Conservation (phyloP, 352 stramenopile species). For the Saprolegnia parasitica region DNA sequence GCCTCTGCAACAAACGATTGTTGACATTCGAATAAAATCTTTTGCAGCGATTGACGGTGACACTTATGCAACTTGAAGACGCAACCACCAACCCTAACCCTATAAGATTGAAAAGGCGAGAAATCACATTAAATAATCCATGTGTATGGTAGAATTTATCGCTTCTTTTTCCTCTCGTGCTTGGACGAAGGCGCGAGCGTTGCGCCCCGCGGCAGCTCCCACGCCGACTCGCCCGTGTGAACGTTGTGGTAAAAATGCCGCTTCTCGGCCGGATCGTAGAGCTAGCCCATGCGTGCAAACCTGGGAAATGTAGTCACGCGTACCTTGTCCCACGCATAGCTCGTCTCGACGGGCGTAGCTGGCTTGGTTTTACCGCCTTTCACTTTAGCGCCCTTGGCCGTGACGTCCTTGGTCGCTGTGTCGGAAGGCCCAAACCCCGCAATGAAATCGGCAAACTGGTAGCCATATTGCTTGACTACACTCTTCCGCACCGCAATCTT, state of each 20-base stretch:
- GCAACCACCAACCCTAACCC: no score
- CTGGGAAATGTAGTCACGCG: not conserved
- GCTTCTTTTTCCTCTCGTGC: no score
- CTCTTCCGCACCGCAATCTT: slow-evolving; percentile 17
- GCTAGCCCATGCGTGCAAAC: not conserved
- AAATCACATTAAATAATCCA: no score
- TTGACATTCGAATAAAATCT: no score
- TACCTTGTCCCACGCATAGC: slow-evolving; percentile 16
- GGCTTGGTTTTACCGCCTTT: not conserved
- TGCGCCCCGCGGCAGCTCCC: slow-evolving; percentile 7
- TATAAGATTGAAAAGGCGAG: no score
- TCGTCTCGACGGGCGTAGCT: not conserved
- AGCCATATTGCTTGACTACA: slow-evolving; percentile 27
- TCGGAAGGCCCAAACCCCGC: not conserved
- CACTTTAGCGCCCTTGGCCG: not conserved
- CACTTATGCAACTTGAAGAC: no score
- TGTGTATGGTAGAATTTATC: no score
- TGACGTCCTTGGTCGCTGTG: not conserved
- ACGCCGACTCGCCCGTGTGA: slow-evolving; percentile 21
- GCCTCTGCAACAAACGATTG: no score
- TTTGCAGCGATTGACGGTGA: no score
- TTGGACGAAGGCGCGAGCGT: not conserved
- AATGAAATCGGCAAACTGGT: slow-evolving; percentile 26
- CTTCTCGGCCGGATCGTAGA: slow-evolving; percentile 19
- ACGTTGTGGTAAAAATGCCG: slow-evolving; percentile 24